phyloP scores from a whole-genome alignment of 495 filamentous ascomycete genomes.

The Podospora tetraspora region DNA sequence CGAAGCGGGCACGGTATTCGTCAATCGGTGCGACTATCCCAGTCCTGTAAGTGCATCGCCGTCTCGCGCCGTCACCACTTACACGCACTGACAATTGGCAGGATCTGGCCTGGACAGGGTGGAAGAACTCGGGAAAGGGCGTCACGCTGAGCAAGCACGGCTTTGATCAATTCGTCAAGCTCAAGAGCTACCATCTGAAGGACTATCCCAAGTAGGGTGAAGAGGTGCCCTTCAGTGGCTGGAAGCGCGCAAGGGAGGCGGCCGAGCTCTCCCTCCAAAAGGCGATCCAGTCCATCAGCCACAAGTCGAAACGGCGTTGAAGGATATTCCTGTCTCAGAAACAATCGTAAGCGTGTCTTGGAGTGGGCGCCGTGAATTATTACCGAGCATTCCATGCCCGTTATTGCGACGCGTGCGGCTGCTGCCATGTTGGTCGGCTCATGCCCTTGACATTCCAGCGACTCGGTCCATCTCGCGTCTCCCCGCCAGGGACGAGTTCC shows the following conservation, averaged over 20 bases:
- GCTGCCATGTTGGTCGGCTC: conserved; percentile 7
- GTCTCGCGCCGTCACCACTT: not conserved
- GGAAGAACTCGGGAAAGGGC: conserved; percentile 93
- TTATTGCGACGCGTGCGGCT: conserved; percentile 14
- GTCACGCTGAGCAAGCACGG: conserved; percentile 83
- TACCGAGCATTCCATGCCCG: conserved; percentile 20
- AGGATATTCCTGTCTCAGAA: conserved; percentile 2
- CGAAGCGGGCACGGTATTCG: conserved; percentile 93
- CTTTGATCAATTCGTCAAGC: conserved; percentile 90
- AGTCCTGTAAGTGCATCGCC: conserved; percentile 64
- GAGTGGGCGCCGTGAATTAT: conserved; percentile 10
- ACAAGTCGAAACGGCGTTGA: not conserved
- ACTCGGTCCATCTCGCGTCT: conserved; percentile 2
- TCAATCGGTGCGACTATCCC: conserved; percentile 92
- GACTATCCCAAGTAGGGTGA: conserved; percentile 63
- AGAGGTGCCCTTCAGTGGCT: not conserved
- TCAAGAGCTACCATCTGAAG: conserved; percentile 95
- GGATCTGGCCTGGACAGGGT: conserved; percentile 97
- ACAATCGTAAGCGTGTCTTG: not conserved
- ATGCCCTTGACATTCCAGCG: conserved; percentile 22
- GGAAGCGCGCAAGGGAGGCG: conserved; percentile 23
- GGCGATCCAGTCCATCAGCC: not conserved
- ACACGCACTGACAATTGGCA: conserved; percentile 31
- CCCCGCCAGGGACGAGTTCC: conserved; percentile 14
- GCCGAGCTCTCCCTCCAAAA: conserved; percentile 9